A percentile compares a stretch with the other conserved stretches of the same genome.
These are phyloP conservation scores for Knufia petricola DNA, from an alignment of 2,329 filamentous ascomycete genomes.

Conservation along the genomic window DNA sequence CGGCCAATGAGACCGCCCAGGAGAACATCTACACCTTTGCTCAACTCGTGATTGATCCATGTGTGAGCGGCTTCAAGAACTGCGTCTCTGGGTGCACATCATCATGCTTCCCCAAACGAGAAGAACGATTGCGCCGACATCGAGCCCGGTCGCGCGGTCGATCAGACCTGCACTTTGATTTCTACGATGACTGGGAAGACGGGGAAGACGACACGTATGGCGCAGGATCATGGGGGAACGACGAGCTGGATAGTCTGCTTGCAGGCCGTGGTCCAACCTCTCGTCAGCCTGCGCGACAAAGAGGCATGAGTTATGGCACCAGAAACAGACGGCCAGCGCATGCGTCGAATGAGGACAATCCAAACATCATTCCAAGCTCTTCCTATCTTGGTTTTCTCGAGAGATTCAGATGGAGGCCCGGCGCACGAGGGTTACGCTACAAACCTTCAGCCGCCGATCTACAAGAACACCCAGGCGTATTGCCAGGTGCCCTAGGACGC, in stretches of 20 bases:
- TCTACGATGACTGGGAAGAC: constrained; percentile 93
- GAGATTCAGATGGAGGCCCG: constrained; percentile 73
- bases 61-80: constrained; percentile 56
- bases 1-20: constrained; percentile 83
- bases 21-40: constrained; percentile 82
- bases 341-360: constrained; percentile 44
- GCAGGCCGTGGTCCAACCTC: constrained; percentile 48
- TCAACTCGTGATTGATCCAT: constrained; percentile 75
- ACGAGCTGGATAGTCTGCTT: constrained; percentile 76
- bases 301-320: constrained; percentile 84
- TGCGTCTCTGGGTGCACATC: constrained; percentile 62
- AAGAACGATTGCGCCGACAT: constrained; percentile 63
- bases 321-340: constrained; percentile 40
- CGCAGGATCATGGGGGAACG: constrained; percentile 62
- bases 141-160: constrained; percentile 48
- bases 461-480: constrained; percentile 69
- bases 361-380: constrained; percentile 81
- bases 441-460: constrained; percentile 84
- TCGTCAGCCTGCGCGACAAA: constrained; percentile 58
- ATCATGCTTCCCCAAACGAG: constrained; percentile 55
- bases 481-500: constrained; percentile 25
- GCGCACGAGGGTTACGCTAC: constrained; percentile 68
- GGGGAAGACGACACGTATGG: constrained; percentile 50
- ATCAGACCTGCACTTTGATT: constrained; percentile 85
- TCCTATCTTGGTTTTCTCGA: constrained; percentile 78